Conservation (phyloP, 148 eudicot genomes). For the Rhododendron ovatum region DNA sequence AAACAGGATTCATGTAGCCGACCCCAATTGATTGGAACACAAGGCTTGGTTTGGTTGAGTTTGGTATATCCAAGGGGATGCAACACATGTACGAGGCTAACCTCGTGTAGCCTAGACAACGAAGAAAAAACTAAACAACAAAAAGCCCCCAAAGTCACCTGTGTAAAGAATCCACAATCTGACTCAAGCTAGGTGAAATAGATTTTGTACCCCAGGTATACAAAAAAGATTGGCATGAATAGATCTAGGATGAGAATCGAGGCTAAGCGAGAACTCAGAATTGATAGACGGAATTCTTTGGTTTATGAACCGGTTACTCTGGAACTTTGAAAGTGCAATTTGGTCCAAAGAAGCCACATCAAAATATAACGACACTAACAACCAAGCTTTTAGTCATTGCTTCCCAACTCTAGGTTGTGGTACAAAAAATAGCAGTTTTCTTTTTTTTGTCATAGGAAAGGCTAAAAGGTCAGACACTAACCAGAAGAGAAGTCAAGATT, state of each 20-base stretch:
- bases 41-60: too few relatives aligned
- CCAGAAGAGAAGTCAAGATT: background rate
- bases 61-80: background rate
- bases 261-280: background rate
- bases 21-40: too few relatives aligned
- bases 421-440: background rate
- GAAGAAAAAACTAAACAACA: background rate
- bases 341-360: conserved; percentile 2
- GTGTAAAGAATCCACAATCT: background rate
- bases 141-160: background rate
- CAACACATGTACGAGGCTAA: background rate
- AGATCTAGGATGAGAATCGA: background rate
- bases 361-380: background rate
- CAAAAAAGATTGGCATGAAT: background rate
- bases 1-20: background rate
- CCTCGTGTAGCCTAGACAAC: background rate
- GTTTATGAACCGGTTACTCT: background rate
- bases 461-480: background rate
- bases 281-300: background rate
- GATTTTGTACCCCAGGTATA: background rate
- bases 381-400: background rate
- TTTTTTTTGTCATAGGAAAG: background rate
- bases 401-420: background rate
- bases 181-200: background rate
- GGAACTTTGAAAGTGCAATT: background rate